These are phyloP conservation scores for Dactylis glomerata DNA, from an alignment of 176 grass and related monocot species.

Conservation along the genomic window DNA sequence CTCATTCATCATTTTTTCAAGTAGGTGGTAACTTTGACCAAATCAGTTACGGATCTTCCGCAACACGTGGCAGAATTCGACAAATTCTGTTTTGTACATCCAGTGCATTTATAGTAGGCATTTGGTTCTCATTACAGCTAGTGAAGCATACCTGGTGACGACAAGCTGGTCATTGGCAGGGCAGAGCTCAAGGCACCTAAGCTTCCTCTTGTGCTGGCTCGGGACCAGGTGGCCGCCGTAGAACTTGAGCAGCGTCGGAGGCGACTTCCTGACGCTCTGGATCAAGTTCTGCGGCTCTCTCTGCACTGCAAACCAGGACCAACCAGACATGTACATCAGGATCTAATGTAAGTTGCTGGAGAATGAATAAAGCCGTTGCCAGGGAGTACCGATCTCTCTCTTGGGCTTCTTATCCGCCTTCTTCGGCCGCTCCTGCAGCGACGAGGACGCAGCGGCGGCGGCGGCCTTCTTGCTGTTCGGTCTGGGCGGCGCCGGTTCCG, in stretches of 20 bases:
- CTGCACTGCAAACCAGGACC: slow-evolving; percentile 40
- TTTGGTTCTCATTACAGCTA: neutral
- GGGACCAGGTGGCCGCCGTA: slow-evolving; percentile 42
- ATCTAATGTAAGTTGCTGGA: neutral
- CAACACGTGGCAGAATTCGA: neutral
- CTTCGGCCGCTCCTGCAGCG: neutral
- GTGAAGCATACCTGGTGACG: slow-evolving; percentile 63
- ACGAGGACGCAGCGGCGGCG: slow-evolving; percentile 15
- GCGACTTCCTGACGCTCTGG: slow-evolving; percentile 46
- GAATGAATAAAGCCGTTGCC: neutral
- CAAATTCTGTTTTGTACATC: neutral
- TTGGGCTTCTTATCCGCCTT: slow-evolving; percentile 61
- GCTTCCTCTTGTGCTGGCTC: slow-evolving; percentile 85
- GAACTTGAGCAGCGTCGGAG: slow-evolving; percentile 52
- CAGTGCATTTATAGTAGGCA: neutral
- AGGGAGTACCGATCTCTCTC: slow-evolving; percentile 51
- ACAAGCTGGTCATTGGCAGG: slow-evolving; percentile 80
- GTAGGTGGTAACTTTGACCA: neutral
- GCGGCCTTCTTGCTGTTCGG: slow-evolving; percentile 34
- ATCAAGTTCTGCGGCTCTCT: slow-evolving; percentile 79
- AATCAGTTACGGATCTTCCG: neutral
- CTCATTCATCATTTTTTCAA: neutral
- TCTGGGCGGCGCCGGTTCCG: slow-evolving; percentile 28
- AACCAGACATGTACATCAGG: neutral
- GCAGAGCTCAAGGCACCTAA: slow-evolving; percentile 87